These are phyloP conservation scores for Murraya paniculata DNA, from an alignment of 345 rosid genomes.

Conservation along the genomic window DNA sequence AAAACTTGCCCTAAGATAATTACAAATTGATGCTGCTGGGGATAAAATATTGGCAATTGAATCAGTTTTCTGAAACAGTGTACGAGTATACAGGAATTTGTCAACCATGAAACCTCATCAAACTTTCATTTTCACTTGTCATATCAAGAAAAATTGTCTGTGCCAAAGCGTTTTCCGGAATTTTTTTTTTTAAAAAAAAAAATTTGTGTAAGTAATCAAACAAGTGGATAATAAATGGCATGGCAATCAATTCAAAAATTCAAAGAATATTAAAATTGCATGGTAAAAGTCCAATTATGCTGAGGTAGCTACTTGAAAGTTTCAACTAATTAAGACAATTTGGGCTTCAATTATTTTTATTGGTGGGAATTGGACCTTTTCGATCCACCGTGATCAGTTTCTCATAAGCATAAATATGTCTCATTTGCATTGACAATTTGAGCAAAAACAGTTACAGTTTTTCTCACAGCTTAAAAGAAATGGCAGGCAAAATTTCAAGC, in stretches of 20 bases:
- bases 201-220: not conserved
- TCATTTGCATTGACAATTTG: not conserved
- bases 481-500: not conserved
- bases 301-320: not conserved
- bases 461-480: not conserved
- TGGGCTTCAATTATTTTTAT: not conserved
- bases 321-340: not conserved
- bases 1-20: not conserved
- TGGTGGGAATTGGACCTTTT: not conserved
- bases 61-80: too few species aligned
- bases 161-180: not conserved
- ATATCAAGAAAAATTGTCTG: not conserved
- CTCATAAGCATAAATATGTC: not conserved
- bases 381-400: not conserved
- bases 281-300: not conserved
- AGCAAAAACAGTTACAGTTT: not conserved
- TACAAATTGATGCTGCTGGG: not conserved
- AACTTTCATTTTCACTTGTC: not conserved
- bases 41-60: too few species aligned
- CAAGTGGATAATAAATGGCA: not conserved
- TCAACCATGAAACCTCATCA: not conserved
- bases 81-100: not conserved
- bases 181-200: too few species aligned
- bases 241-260: not conserved
- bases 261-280: not conserved